Percentiles rank a stretch among this genome's conserved stretches.
These are phyloP conservation scores for Fusarium protoensiforme DNA, from an alignment of 2,329 filamentous ascomycete species.

Conservation along the genomic window DNA sequence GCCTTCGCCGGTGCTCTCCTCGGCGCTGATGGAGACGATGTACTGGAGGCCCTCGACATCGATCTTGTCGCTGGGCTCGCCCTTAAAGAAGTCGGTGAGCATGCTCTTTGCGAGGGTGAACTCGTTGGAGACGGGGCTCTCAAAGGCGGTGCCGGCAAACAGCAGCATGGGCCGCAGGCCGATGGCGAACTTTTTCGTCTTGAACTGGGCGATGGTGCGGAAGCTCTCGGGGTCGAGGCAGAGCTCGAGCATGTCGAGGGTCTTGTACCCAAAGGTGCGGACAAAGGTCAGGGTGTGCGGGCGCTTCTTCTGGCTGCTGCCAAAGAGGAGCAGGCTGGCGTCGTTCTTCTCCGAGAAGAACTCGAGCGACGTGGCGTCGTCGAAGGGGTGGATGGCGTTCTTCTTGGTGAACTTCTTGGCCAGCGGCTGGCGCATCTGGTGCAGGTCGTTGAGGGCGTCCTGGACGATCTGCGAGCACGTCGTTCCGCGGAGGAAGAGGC, in stretches of 20 bases:
- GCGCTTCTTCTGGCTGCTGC: conserved; percentile 91
- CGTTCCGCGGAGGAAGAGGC: conserved; percentile 89
- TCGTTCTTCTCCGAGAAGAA: conserved; percentile 99
- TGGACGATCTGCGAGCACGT: conserved; percentile 85
- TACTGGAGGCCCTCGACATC: conserved; percentile 97
- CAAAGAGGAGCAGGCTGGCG: conserved; percentile 85
- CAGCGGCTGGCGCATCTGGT: conserved; percentile 84
- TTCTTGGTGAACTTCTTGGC: conserved; percentile 96
- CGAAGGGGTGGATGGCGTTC: conserved; percentile 94
- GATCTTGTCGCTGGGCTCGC: conserved; percentile 78
- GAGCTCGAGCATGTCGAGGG: conserved; percentile 95
- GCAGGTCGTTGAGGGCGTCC: conserved; percentile 85
- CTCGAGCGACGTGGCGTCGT: conserved; percentile 86
- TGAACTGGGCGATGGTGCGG: conserved; percentile 78
- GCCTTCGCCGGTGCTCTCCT: conserved; percentile 63
- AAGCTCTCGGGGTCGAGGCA: conserved; percentile 81
- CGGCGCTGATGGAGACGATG: conserved; percentile 82
- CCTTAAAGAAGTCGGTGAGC: conserved; percentile 91
- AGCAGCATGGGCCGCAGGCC: conserved; percentile 89
- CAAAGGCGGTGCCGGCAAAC: conserved; percentile 91
- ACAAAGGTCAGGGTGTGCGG: conserved; percentile 87
- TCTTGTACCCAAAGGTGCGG: conserved; percentile 85
- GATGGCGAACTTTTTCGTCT: conserved; percentile 78
- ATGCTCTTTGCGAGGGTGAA: conserved; percentile 90
- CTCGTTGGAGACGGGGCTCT: conserved; percentile 80